phyloP scores from a whole-genome alignment of 768 basidiomycete genomes.

The Leccinum broughii region DNA sequence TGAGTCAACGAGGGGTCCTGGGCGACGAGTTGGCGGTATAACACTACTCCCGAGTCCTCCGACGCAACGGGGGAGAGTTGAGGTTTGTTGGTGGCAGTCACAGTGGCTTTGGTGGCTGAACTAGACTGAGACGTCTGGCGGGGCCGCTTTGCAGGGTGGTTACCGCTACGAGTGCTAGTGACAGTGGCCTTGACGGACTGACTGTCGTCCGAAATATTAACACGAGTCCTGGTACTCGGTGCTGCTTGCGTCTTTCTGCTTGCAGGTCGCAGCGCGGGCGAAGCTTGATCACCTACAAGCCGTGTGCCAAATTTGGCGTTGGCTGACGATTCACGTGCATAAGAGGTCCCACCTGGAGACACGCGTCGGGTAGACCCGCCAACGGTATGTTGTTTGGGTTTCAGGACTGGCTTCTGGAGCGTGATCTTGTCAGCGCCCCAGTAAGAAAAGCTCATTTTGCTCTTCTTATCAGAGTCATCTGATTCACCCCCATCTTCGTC shows the following conservation, averaged over 20 bases:
- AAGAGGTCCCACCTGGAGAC: slow-evolving; percentile 51
- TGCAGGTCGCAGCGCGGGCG: slow-evolving; percentile 50
- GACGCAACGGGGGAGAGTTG: slow-evolving; percentile 69
- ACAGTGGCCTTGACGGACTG: slow-evolving; percentile 71
- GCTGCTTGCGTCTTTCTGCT: slow-evolving; percentile 58
- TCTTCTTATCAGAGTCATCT: slow-evolving; percentile 85
- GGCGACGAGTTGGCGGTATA: slow-evolving; percentile 80
- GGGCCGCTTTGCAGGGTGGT: slow-evolving; percentile 51
- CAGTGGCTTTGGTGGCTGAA: slow-evolving; percentile 47
- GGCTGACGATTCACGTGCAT: slow-evolving; percentile 79
- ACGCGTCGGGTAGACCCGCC: slow-evolving; percentile 37
- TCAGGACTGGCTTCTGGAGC: slow-evolving; percentile 73
- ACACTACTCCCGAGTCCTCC: slow-evolving; percentile 75
- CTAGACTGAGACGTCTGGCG: slow-evolving; percentile 77
- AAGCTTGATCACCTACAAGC: slow-evolving; percentile 56
- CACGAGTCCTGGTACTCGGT: slow-evolving; percentile 43
- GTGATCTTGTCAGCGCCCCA: slow-evolving; percentile 93
- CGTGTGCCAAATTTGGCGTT: slow-evolving; percentile 93
- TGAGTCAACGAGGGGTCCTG: slow-evolving; percentile 69
- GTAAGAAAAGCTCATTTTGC: slow-evolving; percentile 93
- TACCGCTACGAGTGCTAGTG: slow-evolving; percentile 55
- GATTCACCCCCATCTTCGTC: slow-evolving; percentile 63
- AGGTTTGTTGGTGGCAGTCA: slow-evolving; percentile 35
- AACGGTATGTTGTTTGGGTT: slow-evolving; percentile 40
- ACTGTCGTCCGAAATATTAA: slow-evolving; percentile 62